Conservation (phyloP, 495 filamentous ascomycete species). For the Podospora bellae-mahoneyi region DNA sequence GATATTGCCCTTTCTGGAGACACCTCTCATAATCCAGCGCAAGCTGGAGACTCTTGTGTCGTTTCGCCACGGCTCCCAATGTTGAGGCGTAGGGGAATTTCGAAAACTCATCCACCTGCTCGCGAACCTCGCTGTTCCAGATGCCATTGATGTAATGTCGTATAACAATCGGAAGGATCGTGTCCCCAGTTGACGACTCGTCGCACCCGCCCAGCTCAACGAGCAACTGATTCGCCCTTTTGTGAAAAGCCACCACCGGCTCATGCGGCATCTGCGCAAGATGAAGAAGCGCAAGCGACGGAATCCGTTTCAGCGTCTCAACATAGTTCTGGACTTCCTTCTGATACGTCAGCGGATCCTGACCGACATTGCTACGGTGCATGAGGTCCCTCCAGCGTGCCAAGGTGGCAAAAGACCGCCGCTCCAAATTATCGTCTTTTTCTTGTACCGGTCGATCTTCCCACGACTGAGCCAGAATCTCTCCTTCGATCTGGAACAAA, state of each 20-base stretch:
- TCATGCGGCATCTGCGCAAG: slow-evolving; percentile 48
- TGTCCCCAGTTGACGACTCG: slow-evolving; percentile 19
- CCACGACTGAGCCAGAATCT: slow-evolving; percentile 44
- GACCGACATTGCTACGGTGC: slow-evolving; percentile 29
- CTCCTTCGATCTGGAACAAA: slow-evolving; percentile 50
- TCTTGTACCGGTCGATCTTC: slow-evolving; percentile 38
- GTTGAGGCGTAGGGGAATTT: background rate
- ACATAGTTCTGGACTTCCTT: slow-evolving; percentile 42
- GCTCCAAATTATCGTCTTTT: slow-evolving; percentile 33
- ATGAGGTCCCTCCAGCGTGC: slow-evolving; percentile 43
- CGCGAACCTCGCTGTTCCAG: slow-evolving; percentile 31
- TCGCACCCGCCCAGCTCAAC: slow-evolving; percentile 32
- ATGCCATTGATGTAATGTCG: slow-evolving; percentile 48
- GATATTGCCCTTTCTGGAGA: slow-evolving; percentile 41
- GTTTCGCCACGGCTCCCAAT: slow-evolving; percentile 35
- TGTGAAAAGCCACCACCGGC: slow-evolving; percentile 41
- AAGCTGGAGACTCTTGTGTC: slow-evolving; percentile 48
- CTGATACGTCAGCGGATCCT: slow-evolving; percentile 44
- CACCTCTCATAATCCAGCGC: slow-evolving; percentile 46
- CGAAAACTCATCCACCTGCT: slow-evolving; percentile 38
- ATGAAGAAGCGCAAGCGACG: slow-evolving; percentile 45
- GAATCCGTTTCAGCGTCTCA: slow-evolving; percentile 45
- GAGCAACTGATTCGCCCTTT: slow-evolving; percentile 38
- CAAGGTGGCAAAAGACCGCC: slow-evolving; percentile 31
- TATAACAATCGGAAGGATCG: slow-evolving; percentile 24